A percentile compares a stretch with the other conserved stretches of the same genome.
These are phyloP conservation scores for Yarrowia deformans DNA, from an alignment of 805 yeast species.

Conservation along the genomic window DNA sequence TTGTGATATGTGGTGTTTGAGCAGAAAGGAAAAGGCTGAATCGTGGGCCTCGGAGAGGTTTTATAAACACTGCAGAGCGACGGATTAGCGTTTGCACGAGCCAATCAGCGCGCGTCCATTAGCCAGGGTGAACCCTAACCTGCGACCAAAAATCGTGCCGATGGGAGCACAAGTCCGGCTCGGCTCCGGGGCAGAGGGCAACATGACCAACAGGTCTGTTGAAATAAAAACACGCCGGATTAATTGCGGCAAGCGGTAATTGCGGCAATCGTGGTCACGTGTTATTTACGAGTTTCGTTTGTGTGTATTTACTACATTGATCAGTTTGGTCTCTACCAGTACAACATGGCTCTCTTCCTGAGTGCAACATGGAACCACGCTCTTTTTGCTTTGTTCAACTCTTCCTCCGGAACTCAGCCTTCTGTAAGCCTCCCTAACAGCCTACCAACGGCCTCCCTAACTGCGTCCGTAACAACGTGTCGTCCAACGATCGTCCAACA, in stretches of 20 bases:
- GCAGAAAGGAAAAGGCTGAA: conserved; percentile 29
- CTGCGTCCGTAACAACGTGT: not conserved
- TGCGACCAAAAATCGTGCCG: conserved; percentile 9
- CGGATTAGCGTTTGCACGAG: not conserved
- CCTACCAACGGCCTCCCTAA: too few species aligned
- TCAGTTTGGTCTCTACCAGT: too few species aligned
- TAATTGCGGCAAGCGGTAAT: conserved; percentile 1
- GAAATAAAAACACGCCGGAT: not conserved
- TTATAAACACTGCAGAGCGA: conserved; percentile 33
- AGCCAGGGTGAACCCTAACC: conserved; percentile 33
- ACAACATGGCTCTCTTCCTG: too few species aligned
- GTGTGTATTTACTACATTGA: too few species aligned
- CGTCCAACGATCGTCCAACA: conserved; percentile 7
- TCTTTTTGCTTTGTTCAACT: too few species aligned
- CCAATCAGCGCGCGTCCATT: conserved; percentile 24
- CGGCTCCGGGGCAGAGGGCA: conserved; percentile 38
- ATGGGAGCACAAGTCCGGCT: conserved; percentile 26
- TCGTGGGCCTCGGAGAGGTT: conserved; percentile 37
- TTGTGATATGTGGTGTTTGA: conserved; percentile 31
- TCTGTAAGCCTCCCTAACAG: too few species aligned
- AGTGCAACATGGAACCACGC: too few species aligned
- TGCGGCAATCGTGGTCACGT: too few species aligned
- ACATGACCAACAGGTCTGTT: too few species aligned
- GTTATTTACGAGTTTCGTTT: too few species aligned
- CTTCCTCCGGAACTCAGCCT: too few species aligned